phyloP scores from a whole-genome alignment of 768 basidiomycete genomes.

The Fistulinella prunicolor region DNA sequence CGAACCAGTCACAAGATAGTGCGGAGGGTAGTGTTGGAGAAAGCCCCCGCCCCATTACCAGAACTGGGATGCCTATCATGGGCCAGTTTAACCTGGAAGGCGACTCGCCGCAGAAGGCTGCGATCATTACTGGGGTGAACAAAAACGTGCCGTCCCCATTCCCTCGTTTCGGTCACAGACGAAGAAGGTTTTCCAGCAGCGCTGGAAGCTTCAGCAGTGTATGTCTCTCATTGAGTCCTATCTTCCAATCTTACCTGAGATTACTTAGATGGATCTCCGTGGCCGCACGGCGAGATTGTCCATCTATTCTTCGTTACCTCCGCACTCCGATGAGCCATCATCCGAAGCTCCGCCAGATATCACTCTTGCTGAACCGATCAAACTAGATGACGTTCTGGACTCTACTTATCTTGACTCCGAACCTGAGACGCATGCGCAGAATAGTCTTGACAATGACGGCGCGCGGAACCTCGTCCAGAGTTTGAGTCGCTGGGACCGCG shows the following conservation, averaged over 20 bases:
- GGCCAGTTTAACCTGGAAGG: conserved; percentile 34
- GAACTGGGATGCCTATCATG: conserved; percentile 34
- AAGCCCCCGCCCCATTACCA: conserved; percentile 15
- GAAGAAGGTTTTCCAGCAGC: conserved; percentile 28
- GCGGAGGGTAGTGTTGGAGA: conserved; percentile 33
- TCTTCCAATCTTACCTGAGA: conserved; percentile 7
- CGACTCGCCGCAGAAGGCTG: conserved; percentile 16
- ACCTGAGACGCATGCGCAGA: conserved; percentile 33
- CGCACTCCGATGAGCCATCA: conserved; percentile 36
- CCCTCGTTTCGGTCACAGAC: conserved; percentile 22
- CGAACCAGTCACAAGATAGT: conserved; percentile 37
- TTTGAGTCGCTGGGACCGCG: conserved; percentile 68
- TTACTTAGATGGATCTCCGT: conserved; percentile 27
- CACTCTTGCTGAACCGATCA: conserved; percentile 47
- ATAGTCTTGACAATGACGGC: conserved; percentile 34
- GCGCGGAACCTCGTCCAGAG: conserved; percentile 44
- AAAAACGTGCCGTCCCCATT: conserved; percentile 35
- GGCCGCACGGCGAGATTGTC: conserved; percentile 35
- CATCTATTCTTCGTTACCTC: conserved; percentile 30
- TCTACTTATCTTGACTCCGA: conserved; percentile 67
- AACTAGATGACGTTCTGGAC: conserved; percentile 74
- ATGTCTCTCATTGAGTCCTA: conserved; percentile 20
- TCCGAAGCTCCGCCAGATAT: conserved; percentile 36
- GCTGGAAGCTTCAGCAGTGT: conserved; percentile 37
- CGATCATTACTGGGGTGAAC: conserved; percentile 29